Percentiles rank a stretch among this genome's conserved stretches.
phyloP scores from a whole-genome alignment of 2,329 filamentous ascomycete species.

The Aspergillus sergii region DNA sequence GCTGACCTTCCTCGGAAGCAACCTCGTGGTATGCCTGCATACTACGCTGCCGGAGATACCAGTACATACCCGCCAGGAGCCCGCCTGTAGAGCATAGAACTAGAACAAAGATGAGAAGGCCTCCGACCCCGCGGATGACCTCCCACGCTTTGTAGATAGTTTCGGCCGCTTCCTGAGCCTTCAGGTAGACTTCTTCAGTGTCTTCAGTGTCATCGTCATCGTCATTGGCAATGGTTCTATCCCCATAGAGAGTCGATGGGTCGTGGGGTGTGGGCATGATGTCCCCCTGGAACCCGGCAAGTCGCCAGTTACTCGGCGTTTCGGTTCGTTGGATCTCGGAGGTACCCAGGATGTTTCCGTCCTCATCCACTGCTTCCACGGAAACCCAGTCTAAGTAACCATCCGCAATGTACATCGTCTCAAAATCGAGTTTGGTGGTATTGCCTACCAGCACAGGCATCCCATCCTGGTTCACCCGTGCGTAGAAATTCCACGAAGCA shows the following conservation, averaged over 20 bases:
- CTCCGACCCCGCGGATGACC: conserved; percentile 32
- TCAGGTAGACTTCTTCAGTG: conserved; percentile 8
- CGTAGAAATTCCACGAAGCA: conserved; percentile 40
- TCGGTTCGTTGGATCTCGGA: conserved; percentile 28
- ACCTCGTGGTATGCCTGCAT: conserved; percentile 31
- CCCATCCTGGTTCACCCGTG: conserved; percentile 23
- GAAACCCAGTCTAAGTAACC: conserved; percentile 36
- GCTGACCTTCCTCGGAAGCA: conserved; percentile 31
- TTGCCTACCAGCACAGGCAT: conserved; percentile 28
- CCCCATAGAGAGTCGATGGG: conserved; percentile 25
- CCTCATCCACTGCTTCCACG: conserved; percentile 31
- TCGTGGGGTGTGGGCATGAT: conserved; percentile 29
- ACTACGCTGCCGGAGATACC: conserved; percentile 25
- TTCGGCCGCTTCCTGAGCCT: conserved; percentile 30
- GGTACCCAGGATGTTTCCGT: conserved; percentile 30
- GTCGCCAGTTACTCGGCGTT: conserved; percentile 32
- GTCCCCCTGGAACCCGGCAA: conserved; percentile 32
- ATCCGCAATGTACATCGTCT: conserved; percentile 36
- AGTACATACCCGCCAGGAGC: conserved; percentile 24
- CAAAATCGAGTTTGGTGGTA: conserved; percentile 38
- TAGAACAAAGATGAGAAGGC: conserved; percentile 33
- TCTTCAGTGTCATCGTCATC: conserved; percentile 8
- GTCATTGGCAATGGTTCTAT: conserved; percentile 19
- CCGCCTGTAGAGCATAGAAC: conserved; percentile 28
- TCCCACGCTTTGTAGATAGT: conserved; percentile 34